Percentiles rank a stretch among this genome's conserved stretches.
Evolutionary conservation across 176 grass and related monocot genomes (phyloP).

Genomic region (Aegilops tauschii): DNA sequence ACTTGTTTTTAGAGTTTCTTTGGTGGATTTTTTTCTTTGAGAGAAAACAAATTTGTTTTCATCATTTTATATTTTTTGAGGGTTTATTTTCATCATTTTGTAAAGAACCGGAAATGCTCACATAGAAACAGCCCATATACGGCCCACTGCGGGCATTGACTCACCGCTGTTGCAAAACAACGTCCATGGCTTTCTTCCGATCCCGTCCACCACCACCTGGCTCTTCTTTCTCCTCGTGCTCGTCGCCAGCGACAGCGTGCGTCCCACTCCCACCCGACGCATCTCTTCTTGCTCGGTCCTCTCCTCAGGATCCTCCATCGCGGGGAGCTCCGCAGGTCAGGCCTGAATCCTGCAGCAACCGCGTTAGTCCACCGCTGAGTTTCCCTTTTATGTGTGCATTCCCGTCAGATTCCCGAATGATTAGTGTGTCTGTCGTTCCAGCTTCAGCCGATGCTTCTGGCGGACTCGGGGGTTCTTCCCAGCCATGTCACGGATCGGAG

Average conservation of each 20-base stretch:
- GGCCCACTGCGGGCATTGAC: background rate
- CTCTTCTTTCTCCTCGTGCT: constrained; percentile 11
- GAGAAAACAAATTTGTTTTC: too few species aligned
- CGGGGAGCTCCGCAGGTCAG: background rate
- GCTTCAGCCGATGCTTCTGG: constrained; percentile 19
- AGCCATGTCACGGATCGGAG: constrained; percentile 19
- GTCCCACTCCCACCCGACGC: background rate
- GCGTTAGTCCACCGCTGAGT: background rate
- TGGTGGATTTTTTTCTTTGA: too few species aligned
- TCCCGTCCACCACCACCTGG: background rate
- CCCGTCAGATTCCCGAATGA: background rate
- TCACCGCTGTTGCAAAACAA: constrained; percentile 1
- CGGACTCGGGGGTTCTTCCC: background rate
- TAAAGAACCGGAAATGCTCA: too few species aligned
- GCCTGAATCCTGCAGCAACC: background rate
- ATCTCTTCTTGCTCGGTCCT: background rate
- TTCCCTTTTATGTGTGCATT: background rate
- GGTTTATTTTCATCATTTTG: too few species aligned
- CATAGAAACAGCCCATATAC: background rate
- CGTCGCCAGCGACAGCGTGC: background rate
- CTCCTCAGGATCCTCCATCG: background rate
- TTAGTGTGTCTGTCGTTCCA: background rate
- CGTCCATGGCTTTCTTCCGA: background rate
- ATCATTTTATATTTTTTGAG: too few species aligned
- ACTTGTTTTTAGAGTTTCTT: too few species aligned